Evolutionary conservation across 495 filamentous ascomycete species (phyloP), one percentile per base, ranked within the genome.

Genomic region (Penicillium mononematosum): DNA sequence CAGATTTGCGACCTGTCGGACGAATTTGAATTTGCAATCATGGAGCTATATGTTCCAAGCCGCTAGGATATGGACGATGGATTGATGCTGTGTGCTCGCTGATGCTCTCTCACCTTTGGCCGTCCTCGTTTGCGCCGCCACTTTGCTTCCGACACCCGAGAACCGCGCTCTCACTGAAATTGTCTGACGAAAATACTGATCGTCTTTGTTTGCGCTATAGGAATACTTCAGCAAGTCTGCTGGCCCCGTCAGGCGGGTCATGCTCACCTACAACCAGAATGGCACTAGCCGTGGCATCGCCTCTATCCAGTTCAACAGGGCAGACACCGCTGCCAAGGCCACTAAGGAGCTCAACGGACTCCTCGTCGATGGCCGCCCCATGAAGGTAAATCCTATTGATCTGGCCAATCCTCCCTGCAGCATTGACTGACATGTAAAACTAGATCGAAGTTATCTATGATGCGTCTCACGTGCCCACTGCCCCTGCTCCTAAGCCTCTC

Each of bases 211-310:
- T 61, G 58, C 64, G 67, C 63, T 77, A 77, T 93, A 98, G 94
- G 94, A 98, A 78, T 98, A 96, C 75, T 96, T 98, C 76, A 71
- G 78, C 66, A 88, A 90, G 70, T 87, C 89, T 66, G 83, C 95
- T 76, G 95, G 93, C 44, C 86, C 89, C 49, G 88, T 97, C 73
- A 96, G 91, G 81, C 84, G 81, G 73, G 89, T 89, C 47, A 84
- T 89, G 67, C 81, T 98, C 64, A 91, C 89, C 32, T 98, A 98
- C 73, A 93, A 92, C 65, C 89, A 92, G 43, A 91, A 90, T 67
- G 92, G 94, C 48, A 81, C 81, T 31, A 97, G 92, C 81, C 90
- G 91, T 71, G 94, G 94, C 52, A 86, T 92, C 61, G 90, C 91
- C 47, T 88, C 85, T 8, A 85, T 92, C 60, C 78, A 85, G 58